phyloP scores from a whole-genome alignment of 345 rosid genomes.

The Linum trigynum region DNA sequence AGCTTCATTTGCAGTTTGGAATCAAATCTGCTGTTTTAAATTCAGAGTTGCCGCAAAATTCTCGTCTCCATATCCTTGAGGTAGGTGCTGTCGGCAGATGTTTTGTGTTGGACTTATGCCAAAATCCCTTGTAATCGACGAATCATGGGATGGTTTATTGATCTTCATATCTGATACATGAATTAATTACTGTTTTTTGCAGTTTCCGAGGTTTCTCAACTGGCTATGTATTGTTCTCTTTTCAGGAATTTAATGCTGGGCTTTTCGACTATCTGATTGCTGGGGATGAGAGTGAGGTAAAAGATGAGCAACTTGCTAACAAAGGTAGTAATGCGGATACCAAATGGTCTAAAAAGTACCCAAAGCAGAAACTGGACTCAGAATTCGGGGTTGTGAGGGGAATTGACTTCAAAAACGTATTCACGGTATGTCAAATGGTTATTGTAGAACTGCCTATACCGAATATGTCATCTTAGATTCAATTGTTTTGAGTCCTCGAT shows the following conservation, averaged over 20 bases:
- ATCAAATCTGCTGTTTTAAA: constrained; percentile 73
- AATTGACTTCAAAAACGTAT: constrained; percentile 84
- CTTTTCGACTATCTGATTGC: constrained; percentile 88
- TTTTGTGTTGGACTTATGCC: too few relatives aligned
- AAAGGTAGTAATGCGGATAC: constrained; percentile 25
- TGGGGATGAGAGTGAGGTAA: constrained; percentile 57
- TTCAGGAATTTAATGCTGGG: constrained; percentile 92
- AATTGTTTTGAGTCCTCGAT: too few relatives aligned
- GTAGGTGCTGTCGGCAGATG: constrained; percentile 19
- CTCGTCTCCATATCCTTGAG: constrained; percentile 95
- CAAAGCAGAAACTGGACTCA: constrained; percentile 55
- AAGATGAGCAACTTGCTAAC: constrained; percentile 44
- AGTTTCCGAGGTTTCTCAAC: not conserved
- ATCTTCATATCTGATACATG: too few relatives aligned
- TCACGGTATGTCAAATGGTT: constrained; percentile 45
- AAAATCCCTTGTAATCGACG: too few relatives aligned
- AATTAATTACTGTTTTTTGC: too few relatives aligned
- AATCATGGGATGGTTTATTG: too few relatives aligned
- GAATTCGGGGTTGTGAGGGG: constrained; percentile 96
- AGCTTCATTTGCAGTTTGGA: constrained; percentile 47
- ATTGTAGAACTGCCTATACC: not conserved
- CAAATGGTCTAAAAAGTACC: constrained; percentile 35
- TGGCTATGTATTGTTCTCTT: constrained; percentile 14
- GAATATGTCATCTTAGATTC: too few relatives aligned
- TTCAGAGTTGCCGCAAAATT: constrained; percentile 89